phyloP scores from a whole-genome alignment of 1,139 yeast genomes.

The Ogataea hybrid region DNA sequence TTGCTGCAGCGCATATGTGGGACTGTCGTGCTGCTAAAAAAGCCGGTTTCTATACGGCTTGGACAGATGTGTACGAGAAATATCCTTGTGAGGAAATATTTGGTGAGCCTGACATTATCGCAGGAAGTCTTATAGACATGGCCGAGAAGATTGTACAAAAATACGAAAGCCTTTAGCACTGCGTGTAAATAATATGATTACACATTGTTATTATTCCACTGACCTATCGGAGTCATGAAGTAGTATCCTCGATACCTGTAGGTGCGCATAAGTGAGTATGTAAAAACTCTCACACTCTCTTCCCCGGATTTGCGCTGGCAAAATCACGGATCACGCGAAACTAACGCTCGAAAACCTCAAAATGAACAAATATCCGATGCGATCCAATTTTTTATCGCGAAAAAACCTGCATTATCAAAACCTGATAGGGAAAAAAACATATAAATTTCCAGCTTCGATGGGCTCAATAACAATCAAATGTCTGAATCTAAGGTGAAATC shows the following conservation, averaged over 20 bases:
- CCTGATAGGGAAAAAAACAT: neutral
- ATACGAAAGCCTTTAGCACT: neutral
- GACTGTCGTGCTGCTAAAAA: conserved; percentile 27
- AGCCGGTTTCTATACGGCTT: conserved; percentile 28
- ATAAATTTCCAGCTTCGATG: neutral
- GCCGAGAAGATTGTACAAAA: conserved; percentile 14
- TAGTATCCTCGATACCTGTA: no score
- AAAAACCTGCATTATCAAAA: neutral
- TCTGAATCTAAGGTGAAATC: neutral
- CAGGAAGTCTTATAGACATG: conserved; percentile 23
- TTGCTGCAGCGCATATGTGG: conserved; percentile 30
- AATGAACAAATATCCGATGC: no score
- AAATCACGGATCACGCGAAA: no score
- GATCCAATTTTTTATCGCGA: no score
- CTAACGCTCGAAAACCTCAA: no score
- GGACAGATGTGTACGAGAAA: conserved; percentile 26
- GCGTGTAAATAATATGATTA: no score
- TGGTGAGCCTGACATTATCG: conserved; percentile 24
- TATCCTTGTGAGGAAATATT: conserved; percentile 26
- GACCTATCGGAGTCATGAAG: no score
- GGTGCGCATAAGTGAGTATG: no score
- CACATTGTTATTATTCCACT: no score
- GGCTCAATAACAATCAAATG: neutral
- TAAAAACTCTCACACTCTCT: no score
- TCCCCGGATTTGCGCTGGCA: no score